Percentiles rank a stretch among this genome's conserved stretches.
These are phyloP conservation scores for Vanilla planifolia DNA, from an alignment of 106 monocot genomes.

Conservation along the genomic window DNA sequence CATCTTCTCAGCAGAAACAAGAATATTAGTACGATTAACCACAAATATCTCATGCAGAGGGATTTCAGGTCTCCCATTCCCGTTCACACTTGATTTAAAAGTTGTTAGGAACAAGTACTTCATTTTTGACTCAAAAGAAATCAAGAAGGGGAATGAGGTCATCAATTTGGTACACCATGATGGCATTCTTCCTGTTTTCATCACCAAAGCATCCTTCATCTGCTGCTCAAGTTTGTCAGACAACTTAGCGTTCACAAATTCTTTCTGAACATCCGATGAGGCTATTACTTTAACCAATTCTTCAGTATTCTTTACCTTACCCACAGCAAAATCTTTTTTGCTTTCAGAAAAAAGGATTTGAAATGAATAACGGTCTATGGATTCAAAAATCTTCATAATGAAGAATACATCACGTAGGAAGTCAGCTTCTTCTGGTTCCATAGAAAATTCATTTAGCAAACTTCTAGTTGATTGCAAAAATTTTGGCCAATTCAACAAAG, in stretches of 20 bases:
- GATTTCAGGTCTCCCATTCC: not conserved
- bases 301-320: constrained; percentile 14
- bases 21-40: constrained; percentile 27
- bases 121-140: constrained; percentile 37
- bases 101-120: constrained; percentile 26
- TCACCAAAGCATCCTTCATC: constrained; percentile 29
- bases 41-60: constrained; percentile 17
- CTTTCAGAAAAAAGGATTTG: constrained; percentile 17
- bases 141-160: constrained; percentile 33
- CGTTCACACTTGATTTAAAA: constrained; percentile 3
- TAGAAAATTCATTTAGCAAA: constrained; percentile 20
- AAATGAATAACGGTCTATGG: constrained; percentile 19
- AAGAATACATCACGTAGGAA: constrained; percentile 31
- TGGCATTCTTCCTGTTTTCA: constrained; percentile 26
- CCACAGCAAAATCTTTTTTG: constrained; percentile 27
- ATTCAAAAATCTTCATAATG: constrained; percentile 36
- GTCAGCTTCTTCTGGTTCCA: constrained; percentile 27
- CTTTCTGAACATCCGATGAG: constrained; percentile 12
- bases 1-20: constrained; percentile 39
- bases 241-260: constrained; percentile 35
- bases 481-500: constrained; percentile 4
- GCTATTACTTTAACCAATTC: constrained; percentile 15
- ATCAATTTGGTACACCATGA: constrained; percentile 36
- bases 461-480: constrained; percentile 23
- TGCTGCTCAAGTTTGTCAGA: constrained; percentile 44